phyloP scores from a whole-genome alignment of 106 monocot genomes.

The Acorus calamus region DNA sequence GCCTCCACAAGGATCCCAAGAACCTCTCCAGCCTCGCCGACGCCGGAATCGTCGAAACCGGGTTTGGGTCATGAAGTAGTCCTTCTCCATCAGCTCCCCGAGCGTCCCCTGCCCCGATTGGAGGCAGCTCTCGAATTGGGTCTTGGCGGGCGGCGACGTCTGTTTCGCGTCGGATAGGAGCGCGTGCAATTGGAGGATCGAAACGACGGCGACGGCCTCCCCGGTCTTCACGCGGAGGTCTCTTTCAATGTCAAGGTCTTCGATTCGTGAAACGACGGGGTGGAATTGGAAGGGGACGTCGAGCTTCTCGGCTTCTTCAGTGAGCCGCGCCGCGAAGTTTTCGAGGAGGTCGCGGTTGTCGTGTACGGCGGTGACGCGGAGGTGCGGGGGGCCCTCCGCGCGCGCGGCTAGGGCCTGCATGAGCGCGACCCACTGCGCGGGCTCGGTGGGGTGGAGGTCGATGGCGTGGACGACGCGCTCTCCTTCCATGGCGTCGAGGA shows the following conservation, averaged over 20 bases:
- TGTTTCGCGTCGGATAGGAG: constrained; percentile 20
- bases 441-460: constrained; percentile 35
- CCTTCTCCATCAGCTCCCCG: too few relatives aligned
- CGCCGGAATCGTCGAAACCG: too few relatives aligned
- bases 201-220: constrained; percentile 57
- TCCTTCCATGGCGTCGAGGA: constrained; percentile 42
- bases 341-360: constrained; percentile 30
- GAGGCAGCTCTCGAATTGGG: not conserved
- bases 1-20: not conserved
- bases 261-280: constrained; percentile 26
- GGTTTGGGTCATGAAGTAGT: too few relatives aligned
- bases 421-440: constrained; percentile 38
- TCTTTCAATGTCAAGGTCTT: constrained; percentile 33
- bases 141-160: not conserved
- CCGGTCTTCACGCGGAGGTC: constrained; percentile 51
- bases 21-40: not conserved
- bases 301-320: constrained; percentile 52
- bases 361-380: constrained; percentile 50
- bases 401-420: constrained; percentile 26
- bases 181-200: constrained; percentile 45
- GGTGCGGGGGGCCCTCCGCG: constrained; percentile 36
- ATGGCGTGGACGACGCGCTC: constrained; percentile 49
- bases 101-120: too few relatives aligned
- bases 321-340: constrained; percentile 18
- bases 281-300: constrained; percentile 70